Percentiles rank a stretch among this genome's conserved stretches.
Conservation (phyloP, 164 flowering plant genomes). For the Dillenia suffruticosa region DNA sequence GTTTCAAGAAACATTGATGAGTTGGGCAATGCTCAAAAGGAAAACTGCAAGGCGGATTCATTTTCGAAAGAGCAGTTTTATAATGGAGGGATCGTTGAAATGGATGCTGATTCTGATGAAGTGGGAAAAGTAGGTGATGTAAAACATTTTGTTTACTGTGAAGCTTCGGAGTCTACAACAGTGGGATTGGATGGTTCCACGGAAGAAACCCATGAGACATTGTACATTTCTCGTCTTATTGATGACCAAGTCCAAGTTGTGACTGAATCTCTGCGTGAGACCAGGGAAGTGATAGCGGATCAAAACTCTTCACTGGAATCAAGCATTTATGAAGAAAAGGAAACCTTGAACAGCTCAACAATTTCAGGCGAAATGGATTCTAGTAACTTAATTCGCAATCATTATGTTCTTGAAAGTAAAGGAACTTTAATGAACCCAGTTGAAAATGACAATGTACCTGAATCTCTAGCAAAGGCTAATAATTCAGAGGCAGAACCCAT, state of each 20-base stretch:
- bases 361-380: slow-evolving; percentile 1
- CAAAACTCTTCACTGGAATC: slow-evolving; percentile 16
- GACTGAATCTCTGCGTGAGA: slow-evolving; percentile 6
- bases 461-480: slow-evolving; percentile 6
- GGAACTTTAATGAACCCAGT: slow-evolving; percentile 2
- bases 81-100: background rate
- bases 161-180: slow-evolving; percentile 23
- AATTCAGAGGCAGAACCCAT: slow-evolving; percentile 8
- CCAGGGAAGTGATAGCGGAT: slow-evolving; percentile 22
- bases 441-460: background rate
- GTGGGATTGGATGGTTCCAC: slow-evolving; percentile 13
- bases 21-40: background rate
- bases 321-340: background rate
- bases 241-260: slow-evolving; percentile 11
- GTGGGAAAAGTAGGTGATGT: slow-evolving; percentile 2
- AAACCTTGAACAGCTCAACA: background rate
- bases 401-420: background rate
- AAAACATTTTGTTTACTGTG: slow-evolving; percentile 15
- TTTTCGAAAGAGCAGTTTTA: too few relatives aligned
- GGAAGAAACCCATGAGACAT: slow-evolving; percentile 15
- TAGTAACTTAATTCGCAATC: background rate
- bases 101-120: slow-evolving; percentile 15
- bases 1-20: slow-evolving; percentile 7
- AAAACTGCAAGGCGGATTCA: too few relatives aligned
- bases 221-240: slow-evolving; percentile 16